Evolutionary conservation across 176 grass and related monocot species (phyloP), one percentile per base, ranked within the genome.

Genomic region (Bonia amplexicaulis): DNA sequence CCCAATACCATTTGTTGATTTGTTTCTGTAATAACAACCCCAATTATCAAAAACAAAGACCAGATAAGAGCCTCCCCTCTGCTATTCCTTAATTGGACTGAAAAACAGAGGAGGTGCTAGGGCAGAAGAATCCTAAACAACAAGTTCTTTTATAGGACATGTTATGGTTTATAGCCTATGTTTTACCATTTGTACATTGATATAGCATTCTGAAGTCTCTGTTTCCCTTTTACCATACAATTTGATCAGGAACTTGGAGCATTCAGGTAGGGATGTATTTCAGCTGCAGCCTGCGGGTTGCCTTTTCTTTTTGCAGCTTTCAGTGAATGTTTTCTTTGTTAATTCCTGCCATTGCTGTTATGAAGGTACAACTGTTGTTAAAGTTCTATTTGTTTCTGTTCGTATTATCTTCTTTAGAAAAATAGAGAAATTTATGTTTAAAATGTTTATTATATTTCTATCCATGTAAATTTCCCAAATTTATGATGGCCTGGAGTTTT

Each of bases 1-100:
- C 49, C 16, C 42, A 79, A n/a, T 62, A 90, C 72, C 55, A 84
- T 87, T 87, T 87, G 26, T 90, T 87, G 48, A 87, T 90, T 90
- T 87, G 49, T 84, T 89, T 87, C 17, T 69, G 80, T 84, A 74
- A 69, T 90, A 80, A 79, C 33, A 40, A 58, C n/a, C 15, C 39
- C 47, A 20, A 35, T 54, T 57, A 62, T 77, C n/a, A 69, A 81
- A 77, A 47, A 13, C 41, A 33, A 27, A 63, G 9, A 9, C 14
- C 10, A 20, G 41, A 63, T 49, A 66, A 23, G 10, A 52, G 55
- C 5, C 16, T 29, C 22, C 65, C 49, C 49, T 58, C 79, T 71
- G 22, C 68, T n/a, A 49, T 49, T 52, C 35, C 47, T 42, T 1
- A 42, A 55, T 8, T 44, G 44, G 74, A 66, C 59, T 62, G 74